Base-by-base conservation (phyloP, 805 yeast genomes). In the Teunomyces aglyptinius region DNA sequence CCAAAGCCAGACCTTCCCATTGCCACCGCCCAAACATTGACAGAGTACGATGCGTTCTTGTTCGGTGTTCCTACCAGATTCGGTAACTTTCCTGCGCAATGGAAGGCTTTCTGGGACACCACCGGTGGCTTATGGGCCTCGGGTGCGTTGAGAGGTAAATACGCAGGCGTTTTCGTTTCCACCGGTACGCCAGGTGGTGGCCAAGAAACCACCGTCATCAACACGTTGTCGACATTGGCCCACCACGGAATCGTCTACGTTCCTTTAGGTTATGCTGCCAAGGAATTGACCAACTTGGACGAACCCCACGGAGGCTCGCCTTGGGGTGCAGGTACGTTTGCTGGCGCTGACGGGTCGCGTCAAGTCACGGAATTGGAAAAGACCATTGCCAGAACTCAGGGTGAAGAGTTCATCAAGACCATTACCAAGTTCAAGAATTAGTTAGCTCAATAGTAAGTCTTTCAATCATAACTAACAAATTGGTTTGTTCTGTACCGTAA, bases 1-100 rank as follows among this genome's bases (percentile, higher is more conserved):
- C 74, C 80, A 45, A 59, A 57, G 50, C 59, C 65, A 12, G 54
- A 56, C 29, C 42, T 41, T 28, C 63, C 64, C 12, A 43, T 53
- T 40, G 64, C 64, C 12, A 54, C 56, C 15, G 33, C 43, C 6
- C 59, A 57, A 11, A 54, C 56, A 10, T 58, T 59, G 54, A 49
- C 29, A 12, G 47, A 58, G 20, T 59, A 59, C 51, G 63, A 60
- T 36, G 56, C 63, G n/a, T 58, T 59, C 48, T 52, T 60, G 45
- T 58, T 60, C 32, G 64, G 64, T 8, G 49, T 59, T 36, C 64
- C 64, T 16, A 60, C 64, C 46, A 48, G 64, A 27, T 59, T 46
- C 46, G 64, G 64, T 12, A 59, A 51, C 49, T 51, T 56, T 38
- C 63, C 64, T 16, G 32, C 61, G 6, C 64, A 60, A 39, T 58